phyloP scores from a whole-genome alignment of 1,284 basidiomycete species.

The Puccinia polysora region DNA sequence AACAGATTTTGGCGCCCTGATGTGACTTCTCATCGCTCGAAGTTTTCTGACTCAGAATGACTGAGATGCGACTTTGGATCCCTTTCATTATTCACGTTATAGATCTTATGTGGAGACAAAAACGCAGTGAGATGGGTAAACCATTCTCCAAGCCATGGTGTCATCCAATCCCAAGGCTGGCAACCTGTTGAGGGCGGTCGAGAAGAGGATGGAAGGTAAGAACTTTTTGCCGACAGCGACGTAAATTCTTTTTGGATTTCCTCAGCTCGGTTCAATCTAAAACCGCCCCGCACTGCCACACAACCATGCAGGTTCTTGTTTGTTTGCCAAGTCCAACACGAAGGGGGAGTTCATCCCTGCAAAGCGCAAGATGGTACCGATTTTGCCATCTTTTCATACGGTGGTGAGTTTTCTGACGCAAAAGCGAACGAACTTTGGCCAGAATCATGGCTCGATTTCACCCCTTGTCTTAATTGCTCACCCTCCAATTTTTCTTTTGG shows the following conservation, averaged over 20 bases:
- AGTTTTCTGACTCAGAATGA: no score
- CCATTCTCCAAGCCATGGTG: conserved; percentile 17
- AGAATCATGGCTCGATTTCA: not conserved
- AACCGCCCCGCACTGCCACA: no score
- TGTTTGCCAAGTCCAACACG: conserved; percentile 34
- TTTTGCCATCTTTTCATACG: conserved; percentile 32
- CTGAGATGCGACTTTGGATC: no score
- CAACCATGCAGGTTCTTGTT: conserved; percentile 37
- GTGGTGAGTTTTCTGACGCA: not conserved
- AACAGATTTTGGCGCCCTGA: no score
- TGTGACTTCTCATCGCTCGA: no score
- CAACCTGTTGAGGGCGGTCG: conserved; percentile 35
- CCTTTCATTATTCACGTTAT: not conserved
- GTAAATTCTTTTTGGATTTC: no score
- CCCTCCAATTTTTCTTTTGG: not conserved
- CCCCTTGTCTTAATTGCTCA: not conserved
- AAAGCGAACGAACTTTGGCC: not conserved
- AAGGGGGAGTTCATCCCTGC: conserved; percentile 36
- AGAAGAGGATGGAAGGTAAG: conserved; percentile 36
- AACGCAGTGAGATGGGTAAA: conserved; percentile 26
- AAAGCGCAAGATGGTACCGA: conserved; percentile 32
- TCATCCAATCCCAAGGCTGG: conserved; percentile 33
- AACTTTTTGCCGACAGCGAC: not conserved
- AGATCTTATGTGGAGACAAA: conserved; percentile 35
- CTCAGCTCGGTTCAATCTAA: no score